A percentile compares a stretch with the other conserved stretches of the same genome.
These are phyloP conservation scores for Sclerotinia glacialis DNA, from an alignment of 2,329 filamentous ascomycete genomes.

Conservation along the genomic window DNA sequence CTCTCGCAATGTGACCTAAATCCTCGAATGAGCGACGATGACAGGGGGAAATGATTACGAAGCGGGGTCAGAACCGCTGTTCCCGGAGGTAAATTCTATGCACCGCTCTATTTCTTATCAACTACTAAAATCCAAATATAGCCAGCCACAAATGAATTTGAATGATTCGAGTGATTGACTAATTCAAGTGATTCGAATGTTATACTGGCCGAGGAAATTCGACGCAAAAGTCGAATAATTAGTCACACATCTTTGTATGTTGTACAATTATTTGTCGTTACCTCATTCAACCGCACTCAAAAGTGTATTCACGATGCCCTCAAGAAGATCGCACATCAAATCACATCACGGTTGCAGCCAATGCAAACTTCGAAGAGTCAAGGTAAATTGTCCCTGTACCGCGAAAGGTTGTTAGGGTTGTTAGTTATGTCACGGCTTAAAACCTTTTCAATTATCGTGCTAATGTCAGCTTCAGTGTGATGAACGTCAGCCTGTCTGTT, in stretches of 20 bases:
- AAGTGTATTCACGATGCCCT: neutral
- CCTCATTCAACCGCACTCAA: no score
- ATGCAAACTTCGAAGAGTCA: conserved; percentile 17
- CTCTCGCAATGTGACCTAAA: conserved; percentile 4
- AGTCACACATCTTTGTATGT: neutral
- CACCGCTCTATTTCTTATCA: neutral
- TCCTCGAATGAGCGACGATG: neutral
- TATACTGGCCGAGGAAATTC: neutral
- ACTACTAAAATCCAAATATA: neutral
- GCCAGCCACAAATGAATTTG: neutral
- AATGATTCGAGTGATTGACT: neutral
- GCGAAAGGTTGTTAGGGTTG: neutral
- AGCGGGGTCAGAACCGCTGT: neutral
- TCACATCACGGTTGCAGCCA: conserved; percentile 20
- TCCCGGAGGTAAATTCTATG: neutral
- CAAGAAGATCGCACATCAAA: conserved; percentile 21
- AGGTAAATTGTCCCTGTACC: conserved; percentile 1
- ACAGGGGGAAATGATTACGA: neutral
- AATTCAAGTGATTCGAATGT: no score
- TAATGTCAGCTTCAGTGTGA: conserved; percentile 12
- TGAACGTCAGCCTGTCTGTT: conserved; percentile 14
- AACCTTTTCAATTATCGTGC: neutral
- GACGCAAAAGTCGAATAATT: neutral
- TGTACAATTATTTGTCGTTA: no score
- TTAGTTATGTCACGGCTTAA: neutral